These are phyloP conservation scores for Cucurbita moschata DNA, from an alignment of 306 rosid genomes.

Conservation along the genomic window DNA sequence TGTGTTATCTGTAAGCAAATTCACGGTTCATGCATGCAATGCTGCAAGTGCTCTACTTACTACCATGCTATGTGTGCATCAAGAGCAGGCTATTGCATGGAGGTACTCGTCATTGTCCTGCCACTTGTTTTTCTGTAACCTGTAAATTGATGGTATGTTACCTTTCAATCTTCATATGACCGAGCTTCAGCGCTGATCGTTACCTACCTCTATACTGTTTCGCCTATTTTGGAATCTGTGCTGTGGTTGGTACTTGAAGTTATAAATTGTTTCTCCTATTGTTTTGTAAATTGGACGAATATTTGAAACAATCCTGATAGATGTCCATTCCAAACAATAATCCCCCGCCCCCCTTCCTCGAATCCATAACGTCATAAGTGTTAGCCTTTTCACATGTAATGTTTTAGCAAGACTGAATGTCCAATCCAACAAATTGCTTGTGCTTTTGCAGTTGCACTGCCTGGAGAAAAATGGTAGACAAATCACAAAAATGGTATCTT, in stretches of 20 bases:
- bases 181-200: not conserved
- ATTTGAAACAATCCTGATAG: not conserved
- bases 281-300: not conserved
- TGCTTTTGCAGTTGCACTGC: slow-evolving; percentile 74
- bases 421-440: slow-evolving; percentile 7
- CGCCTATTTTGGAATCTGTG: not conserved
- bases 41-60: slow-evolving; percentile 98
- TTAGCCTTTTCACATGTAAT: not conserved
- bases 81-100: slow-evolving; percentile 98
- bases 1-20: slow-evolving; percentile 97
- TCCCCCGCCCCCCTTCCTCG: not conserved
- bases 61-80: slow-evolving; percentile 99
- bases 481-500: slow-evolving; percentile 86
- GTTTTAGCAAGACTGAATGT: not conserved
- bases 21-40: slow-evolving; percentile 96
- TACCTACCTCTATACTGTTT: not conserved
- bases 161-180: not conserved
- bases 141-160: not conserved
- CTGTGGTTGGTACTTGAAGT: not conserved
- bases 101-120: slow-evolving; percentile 29
- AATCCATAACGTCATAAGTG: not conserved
- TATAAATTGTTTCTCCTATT: not conserved
- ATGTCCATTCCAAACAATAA: not conserved
- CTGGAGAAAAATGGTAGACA: slow-evolving; percentile 87
- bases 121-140: not conserved